These are phyloP conservation scores for Kazachstania psychrophila DNA, from an alignment of 805 yeast genomes.

Conservation along the genomic window DNA sequence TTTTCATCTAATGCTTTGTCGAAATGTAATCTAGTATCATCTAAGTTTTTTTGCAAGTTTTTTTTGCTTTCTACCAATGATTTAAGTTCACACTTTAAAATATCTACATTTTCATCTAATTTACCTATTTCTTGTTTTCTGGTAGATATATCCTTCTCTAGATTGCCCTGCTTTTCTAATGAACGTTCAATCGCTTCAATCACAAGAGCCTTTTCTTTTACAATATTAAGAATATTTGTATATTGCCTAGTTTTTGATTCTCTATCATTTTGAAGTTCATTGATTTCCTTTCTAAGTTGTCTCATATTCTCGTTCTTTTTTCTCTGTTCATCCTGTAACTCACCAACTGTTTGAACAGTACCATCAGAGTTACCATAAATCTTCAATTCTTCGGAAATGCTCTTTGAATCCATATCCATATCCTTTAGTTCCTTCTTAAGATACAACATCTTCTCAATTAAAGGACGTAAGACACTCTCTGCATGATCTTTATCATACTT, in stretches of 20 bases:
- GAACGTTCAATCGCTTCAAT: slow-evolving; percentile 20
- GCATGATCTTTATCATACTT: slow-evolving; percentile 12
- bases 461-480: slow-evolving; percentile 23
- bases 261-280: slow-evolving; percentile 18
- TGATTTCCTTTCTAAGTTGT: slow-evolving; percentile 17
- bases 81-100: slow-evolving; percentile 6
- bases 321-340: slow-evolving; percentile 18
- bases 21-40: background rate
- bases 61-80: slow-evolving; percentile 5
- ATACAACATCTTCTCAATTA: slow-evolving; percentile 22
- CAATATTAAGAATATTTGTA: slow-evolving; percentile 11
- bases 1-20: slow-evolving; percentile 1
- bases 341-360: slow-evolving; percentile 21
- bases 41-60: background rate
- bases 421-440: slow-evolving; percentile 19
- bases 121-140: slow-evolving; percentile 10
- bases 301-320: slow-evolving; percentile 15
- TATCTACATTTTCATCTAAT: slow-evolving; percentile 7
- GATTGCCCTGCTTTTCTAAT: slow-evolving; percentile 8
- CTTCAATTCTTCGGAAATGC: slow-evolving; percentile 21
- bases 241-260: slow-evolving; percentile 19
- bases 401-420: slow-evolving; percentile 15
- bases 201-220: slow-evolving; percentile 16
- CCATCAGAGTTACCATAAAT: slow-evolving; percentile 14
- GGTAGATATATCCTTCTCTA: slow-evolving; percentile 9